A percentile compares a stretch with the other conserved stretches of the same genome.
These are phyloP conservation scores for Daldinia loculata DNA, from an alignment of 495 filamentous ascomycete species.

Conservation along the genomic window DNA sequence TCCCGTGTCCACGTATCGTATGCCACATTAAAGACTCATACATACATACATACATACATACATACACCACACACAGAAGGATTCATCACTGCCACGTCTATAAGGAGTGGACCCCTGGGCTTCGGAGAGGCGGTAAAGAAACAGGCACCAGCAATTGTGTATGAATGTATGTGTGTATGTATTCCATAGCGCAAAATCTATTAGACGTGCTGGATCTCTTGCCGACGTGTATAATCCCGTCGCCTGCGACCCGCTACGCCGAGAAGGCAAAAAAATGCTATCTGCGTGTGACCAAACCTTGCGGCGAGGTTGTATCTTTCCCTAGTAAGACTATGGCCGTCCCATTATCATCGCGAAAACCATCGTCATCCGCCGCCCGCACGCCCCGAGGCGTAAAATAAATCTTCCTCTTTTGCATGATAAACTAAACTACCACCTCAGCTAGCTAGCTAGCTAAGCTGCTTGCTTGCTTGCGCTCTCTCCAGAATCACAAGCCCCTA, in stretches of 20 bases:
- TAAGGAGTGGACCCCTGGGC: neutral
- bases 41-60: neutral
- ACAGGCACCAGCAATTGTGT: neutral
- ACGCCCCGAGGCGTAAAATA: conserved; percentile 30
- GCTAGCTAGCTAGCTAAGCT: neutral
- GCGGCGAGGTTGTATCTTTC: conserved; percentile 30
- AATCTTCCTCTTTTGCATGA: neutral
- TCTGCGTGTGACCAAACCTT: conserved; percentile 30
- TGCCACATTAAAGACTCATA: neutral
- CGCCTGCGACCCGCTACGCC: conserved; percentile 18
- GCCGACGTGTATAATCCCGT: neutral
- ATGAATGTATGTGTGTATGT: conserved; percentile 10
- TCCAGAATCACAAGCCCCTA: conserved; percentile 13
- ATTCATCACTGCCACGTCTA: conserved; percentile 3
- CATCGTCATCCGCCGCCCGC: conserved; percentile 20
- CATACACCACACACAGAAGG: neutral
- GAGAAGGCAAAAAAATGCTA: conserved; percentile 16
- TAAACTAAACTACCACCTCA: neutral
- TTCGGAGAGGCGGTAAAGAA: neutral
- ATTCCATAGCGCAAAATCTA: conserved; percentile 32
- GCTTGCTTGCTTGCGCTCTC: neutral
- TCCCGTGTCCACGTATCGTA: neutral
- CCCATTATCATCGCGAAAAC: conserved; percentile 27
- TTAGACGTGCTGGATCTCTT: conserved; percentile 25
- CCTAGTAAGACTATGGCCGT: conserved; percentile 15